These are phyloP conservation scores for Amaranthus palmeri DNA, from an alignment of 148 eudicot species.

Conservation along the genomic window DNA sequence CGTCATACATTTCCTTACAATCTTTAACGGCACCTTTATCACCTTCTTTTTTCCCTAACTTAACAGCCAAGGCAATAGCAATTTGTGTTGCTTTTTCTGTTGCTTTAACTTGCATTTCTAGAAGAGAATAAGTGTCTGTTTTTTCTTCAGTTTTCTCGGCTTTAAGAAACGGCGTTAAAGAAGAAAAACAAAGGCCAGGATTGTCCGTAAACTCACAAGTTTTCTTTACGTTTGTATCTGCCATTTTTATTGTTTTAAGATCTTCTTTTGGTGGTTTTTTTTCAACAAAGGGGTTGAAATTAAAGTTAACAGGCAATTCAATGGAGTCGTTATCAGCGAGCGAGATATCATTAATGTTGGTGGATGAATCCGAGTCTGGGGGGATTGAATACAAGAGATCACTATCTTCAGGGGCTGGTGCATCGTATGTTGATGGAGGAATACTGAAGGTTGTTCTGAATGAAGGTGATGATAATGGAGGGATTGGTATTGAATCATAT, in stretches of 20 bases:
- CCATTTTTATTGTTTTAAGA: too few relatives aligned
- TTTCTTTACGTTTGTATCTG: slow-evolving; percentile 4
- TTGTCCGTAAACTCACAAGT: slow-evolving; percentile 34
- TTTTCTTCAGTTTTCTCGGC: not conserved
- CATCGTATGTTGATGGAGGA: not conserved
- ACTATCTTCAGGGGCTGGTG: not conserved
- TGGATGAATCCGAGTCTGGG: not conserved
- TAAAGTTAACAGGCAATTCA: not conserved
- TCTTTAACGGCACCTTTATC: slow-evolving; percentile 4
- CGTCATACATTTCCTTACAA: slow-evolving; percentile 24
- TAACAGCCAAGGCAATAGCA: not conserved
- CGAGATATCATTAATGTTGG: not conserved
- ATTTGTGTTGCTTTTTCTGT: slow-evolving; percentile 6
- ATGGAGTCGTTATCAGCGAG: not conserved
- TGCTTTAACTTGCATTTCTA: slow-evolving; percentile 24
- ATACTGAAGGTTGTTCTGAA: too few relatives aligned
- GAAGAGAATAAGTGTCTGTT: slow-evolving; percentile 11
- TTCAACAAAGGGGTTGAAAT: not conserved
- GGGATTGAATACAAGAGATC: slow-evolving; percentile 3
- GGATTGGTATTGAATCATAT: not conserved
- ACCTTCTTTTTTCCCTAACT: not conserved
- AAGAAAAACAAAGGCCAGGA: slow-evolving; percentile 25
- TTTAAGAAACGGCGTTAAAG: slow-evolving; percentile 13
- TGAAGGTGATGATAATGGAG: not conserved
- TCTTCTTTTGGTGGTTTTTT: not conserved